Evolutionary conservation across 306 rosid genomes (phyloP), one percentile per base, ranked within the genome.

Genomic region (Echinosophora koreensis): DNA sequence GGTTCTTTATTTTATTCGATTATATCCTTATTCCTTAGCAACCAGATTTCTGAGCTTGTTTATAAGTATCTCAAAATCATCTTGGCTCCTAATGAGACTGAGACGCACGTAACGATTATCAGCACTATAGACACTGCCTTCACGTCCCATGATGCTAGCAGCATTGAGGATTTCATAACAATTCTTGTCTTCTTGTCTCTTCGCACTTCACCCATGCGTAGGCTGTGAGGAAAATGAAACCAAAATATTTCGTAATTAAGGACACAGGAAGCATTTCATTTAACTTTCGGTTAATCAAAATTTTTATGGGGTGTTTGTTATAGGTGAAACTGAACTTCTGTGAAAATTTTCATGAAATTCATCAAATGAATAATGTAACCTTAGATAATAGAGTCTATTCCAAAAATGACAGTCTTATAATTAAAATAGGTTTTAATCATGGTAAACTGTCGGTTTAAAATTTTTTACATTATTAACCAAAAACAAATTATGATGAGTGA

Each of bases 201-300:
- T 81, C 85, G n/a, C 92, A 86, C 74, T 79, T 86, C 67, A 86
- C 5, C 92, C 92, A 88, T 12, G 89, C 91, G 13, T 71, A 85
- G 4, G 88, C 91, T 88, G 78, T 55, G 18, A 72, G 6, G 0
- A 47, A 7, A 17, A 41, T 16, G 3, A 56, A 18, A 8, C 15
- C 11, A 60, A 44, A 73, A 6, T 42, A 8, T 41, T 66, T 39
- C 4, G 16, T 41, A 30, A 30, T 22, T 22, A 22, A 22, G 22
- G 32, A 30, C 32, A 30, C 2, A 30, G 32, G 32, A 30, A 30
- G 3, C 32, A 30, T 30, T 30, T n/a, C 32, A 30, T 30, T 30
- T 30, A 30, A 3, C 2, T 30, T 30, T 30, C n/a, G 32, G 1
- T n/a, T 30, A 30, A 30, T 30, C 32, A 30, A 30, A 30, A 30